Conservation (phyloP, 495 filamentous ascomycete genomes). For the Penicillium taxi region DNA sequence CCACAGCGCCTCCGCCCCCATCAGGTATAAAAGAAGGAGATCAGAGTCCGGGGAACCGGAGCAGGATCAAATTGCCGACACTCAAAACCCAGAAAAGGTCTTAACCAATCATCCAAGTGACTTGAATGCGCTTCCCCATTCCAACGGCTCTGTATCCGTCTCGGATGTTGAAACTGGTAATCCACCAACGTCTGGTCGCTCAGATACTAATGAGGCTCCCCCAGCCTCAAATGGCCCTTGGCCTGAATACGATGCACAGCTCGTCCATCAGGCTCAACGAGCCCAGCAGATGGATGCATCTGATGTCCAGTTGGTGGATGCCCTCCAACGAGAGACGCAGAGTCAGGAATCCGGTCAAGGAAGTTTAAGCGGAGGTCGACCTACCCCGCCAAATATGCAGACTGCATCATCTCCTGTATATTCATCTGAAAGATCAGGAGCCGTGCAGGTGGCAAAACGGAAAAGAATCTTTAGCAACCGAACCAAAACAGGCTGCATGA, state of each 20-base stretch:
- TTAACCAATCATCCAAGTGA: conserved; percentile 6
- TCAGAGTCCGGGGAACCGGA: conserved; percentile 32
- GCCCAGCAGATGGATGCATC: conserved; percentile 44
- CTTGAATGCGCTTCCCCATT: conserved; percentile 4
- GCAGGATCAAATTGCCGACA: conserved; percentile 2
- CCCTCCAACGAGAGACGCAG: conserved; percentile 43
- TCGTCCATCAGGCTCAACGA: conserved; percentile 36
- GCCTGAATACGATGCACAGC: conserved; percentile 37
- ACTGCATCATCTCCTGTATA: conserved; percentile 29
- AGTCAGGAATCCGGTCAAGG: conserved; percentile 30
- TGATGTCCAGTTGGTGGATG: conserved; percentile 43
- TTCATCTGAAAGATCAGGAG: conserved; percentile 30
- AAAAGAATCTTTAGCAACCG: conserved; percentile 92
- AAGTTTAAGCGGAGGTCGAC: conserved; percentile 22
- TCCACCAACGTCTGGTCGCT: conserved; percentile 19
- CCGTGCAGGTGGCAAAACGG: conserved; percentile 63
- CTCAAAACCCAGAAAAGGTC: not conserved
- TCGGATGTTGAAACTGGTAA: conserved; percentile 23
- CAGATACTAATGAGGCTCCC: conserved; percentile 26
- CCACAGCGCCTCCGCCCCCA: conserved; percentile 12
- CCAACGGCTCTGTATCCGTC: conserved; percentile 16
- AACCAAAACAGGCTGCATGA: conserved; percentile 96
- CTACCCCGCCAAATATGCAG: conserved; percentile 32
- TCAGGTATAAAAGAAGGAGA: conserved; percentile 34
- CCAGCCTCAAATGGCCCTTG: conserved; percentile 28